Percentiles rank a stretch among this genome's conserved stretches.
Evolutionary conservation across 208 protist genomes (phyloP).

Genomic region (Leishmania tarentolae): DNA sequence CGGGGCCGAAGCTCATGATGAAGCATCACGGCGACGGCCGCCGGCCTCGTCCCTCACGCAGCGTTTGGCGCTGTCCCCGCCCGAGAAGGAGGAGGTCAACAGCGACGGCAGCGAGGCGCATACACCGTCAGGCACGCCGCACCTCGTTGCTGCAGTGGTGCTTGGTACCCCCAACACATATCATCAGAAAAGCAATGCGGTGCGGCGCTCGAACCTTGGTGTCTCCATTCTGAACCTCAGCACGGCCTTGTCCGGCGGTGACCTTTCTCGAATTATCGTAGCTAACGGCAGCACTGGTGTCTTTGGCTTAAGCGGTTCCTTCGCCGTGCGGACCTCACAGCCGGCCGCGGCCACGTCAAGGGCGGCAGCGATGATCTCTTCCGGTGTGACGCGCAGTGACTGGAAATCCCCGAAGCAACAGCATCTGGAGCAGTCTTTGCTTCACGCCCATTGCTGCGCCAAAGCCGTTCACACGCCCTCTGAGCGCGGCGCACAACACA

Average conservation of each 20-base stretch:
- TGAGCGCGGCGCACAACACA: not conserved
- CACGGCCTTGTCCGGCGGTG: not conserved
- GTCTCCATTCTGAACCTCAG: conserved; percentile 10
- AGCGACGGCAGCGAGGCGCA: not conserved
- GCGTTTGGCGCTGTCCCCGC: not conserved
- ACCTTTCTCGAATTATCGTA: not conserved
- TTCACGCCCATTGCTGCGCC: not conserved
- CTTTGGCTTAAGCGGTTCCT: not conserved
- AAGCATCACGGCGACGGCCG: not conserved
- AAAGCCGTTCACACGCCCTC: not conserved
- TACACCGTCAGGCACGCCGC: not conserved
- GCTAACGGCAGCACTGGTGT: not conserved
- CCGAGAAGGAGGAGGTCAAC: not conserved
- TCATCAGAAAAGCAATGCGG: conserved; percentile 8
- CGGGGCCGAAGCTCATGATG: not conserved
- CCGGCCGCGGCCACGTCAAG: not conserved
- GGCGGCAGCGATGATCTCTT: not conserved
- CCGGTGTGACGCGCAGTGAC: not conserved
- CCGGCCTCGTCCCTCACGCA: not conserved
- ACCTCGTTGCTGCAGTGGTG: conserved; percentile 21
- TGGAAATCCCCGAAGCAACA: not conserved
- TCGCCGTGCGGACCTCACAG: not conserved
- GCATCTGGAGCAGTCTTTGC: not conserved
- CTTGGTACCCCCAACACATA: conserved; percentile 26
- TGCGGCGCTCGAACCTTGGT: conserved; percentile 2